Conservation (phyloP, 768 basidiomycete species). For the Kwoniella heveanensis region DNA sequence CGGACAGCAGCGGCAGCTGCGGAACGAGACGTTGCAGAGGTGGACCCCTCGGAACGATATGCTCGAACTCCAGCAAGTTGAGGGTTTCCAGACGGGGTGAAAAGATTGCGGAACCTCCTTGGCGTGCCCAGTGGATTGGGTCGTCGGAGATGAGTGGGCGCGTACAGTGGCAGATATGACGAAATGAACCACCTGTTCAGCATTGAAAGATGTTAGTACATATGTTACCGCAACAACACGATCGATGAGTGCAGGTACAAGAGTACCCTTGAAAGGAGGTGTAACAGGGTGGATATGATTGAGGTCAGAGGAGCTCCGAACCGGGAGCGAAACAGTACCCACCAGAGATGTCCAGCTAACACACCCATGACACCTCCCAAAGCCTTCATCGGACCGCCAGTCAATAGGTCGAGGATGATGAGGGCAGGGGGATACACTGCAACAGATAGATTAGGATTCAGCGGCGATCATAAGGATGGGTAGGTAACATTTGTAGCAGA, state of each 20-base stretch:
- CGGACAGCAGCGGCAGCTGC: conserved; percentile 38
- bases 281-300: too few relatives aligned
- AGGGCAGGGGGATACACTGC: conserved; percentile 52
- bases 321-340: conserved; percentile 2
- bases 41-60: conserved; percentile 7
- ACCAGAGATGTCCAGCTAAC: conserved; percentile 53
- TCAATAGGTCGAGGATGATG: conserved; percentile 50
- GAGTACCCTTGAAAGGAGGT: too few relatives aligned
- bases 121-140: conserved; percentile 46
- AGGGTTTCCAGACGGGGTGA: conserved; percentile 18
- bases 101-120: conserved; percentile 35
- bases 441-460: neutral
- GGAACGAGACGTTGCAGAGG: conserved; percentile 7
- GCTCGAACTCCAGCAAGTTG: conserved; percentile 14
- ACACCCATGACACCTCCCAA: conserved; percentile 48
- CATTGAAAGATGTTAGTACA: too few relatives aligned
- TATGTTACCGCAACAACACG: too few relatives aligned
- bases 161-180: conserved; percentile 48
- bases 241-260: too few relatives aligned
- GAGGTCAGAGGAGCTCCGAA: too few relatives aligned
- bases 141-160: conserved; percentile 42
- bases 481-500: too few relatives aligned
- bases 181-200: conserved; percentile 56
- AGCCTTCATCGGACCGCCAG: conserved; percentile 51
- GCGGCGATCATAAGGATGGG: too few relatives aligned